Base-by-base conservation (phyloP, 495 filamentous ascomycete genomes). In the Podospora bellae-mahoneyi region DNA sequence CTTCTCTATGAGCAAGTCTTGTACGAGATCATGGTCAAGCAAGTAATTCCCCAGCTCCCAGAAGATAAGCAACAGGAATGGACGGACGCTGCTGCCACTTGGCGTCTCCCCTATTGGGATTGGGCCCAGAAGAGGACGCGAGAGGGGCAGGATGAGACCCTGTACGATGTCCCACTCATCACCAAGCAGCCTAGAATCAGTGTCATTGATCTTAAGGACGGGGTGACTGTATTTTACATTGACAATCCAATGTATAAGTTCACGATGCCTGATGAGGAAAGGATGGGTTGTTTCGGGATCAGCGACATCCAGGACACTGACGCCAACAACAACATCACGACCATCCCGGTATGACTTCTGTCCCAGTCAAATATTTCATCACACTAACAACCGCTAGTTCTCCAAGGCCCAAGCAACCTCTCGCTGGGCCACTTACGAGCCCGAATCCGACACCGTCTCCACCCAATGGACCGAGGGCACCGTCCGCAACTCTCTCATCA, bases 1-100 rank as follows among this genome's bases (percentile, higher is more conserved):
- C 55, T 58, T 19, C 55, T 58, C 23, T 58, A 58, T 26, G 55
- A 58, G 55, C 55, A 58, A 58, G 55, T 58, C 55, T 58, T 58
- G 55, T 26, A 58, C 23, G 55, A 58, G 10, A 58, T 58, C 55
- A 58, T 58, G 55, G n/a, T 58, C 4, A 58, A 58, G 55, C 55
- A 58, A 26, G 55, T 58, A 15, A 58, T 58, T 4, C 55, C 55
- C 10, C 55, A 58, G 13, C 55, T 58, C n/a, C 55, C 55, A 19
- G 23, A 4, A 58, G 55, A 19, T n/a, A 26, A 58, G n/a, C 55
- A 58, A 58, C 55, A 58, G 19, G 23, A 58, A 18, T 58, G 55
- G 55, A 58, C 4, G 23, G 23, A 19, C n/a, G 55, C 55, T 20
- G n/a, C 55, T 26, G 55, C n/a, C 55, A 58, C 55, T 10, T 58